A percentile compares a stretch with the other conserved stretches of the same genome.
phyloP scores from a whole-genome alignment of 1,139 yeast genomes.

The Yamadazyma pseudoaaseri region DNA sequence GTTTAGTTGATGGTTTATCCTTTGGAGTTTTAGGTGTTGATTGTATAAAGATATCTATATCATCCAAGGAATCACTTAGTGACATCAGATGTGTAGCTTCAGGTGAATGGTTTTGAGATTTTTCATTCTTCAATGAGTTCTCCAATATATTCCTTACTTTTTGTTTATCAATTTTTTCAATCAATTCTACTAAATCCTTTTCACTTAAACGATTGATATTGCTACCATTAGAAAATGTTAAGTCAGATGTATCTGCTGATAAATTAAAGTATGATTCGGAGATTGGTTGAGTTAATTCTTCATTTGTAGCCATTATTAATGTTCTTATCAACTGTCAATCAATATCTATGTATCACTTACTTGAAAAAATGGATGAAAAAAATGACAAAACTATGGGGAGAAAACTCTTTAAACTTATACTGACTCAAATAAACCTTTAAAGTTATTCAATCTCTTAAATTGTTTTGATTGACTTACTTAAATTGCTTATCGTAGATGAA shows the following conservation, averaged over 20 bases:
- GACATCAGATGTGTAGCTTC: neutral
- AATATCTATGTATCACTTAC: too few species aligned
- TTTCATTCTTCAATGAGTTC: neutral
- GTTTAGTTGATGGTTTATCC: constrained; percentile 6
- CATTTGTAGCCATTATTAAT: constrained; percentile 6
- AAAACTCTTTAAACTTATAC: too few species aligned
- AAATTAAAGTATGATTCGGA: constrained; percentile 31
- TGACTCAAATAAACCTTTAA: too few species aligned
- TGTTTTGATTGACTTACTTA: too few species aligned
- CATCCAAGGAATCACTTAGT: constrained; percentile 4
- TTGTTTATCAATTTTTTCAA: constrained; percentile 6
- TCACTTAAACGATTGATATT: constrained; percentile 14
- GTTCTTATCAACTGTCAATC: too few species aligned
- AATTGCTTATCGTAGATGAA: too few species aligned
- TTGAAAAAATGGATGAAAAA: too few species aligned
- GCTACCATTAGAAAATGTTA: constrained; percentile 2
- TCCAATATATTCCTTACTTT: constrained; percentile 2
- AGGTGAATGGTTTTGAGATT: neutral
- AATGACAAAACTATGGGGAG: too few species aligned
- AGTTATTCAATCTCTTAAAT: too few species aligned
- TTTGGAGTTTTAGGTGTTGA: constrained; percentile 27
- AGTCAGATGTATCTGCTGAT: constrained; percentile 23
- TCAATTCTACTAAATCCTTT: constrained; percentile 8
- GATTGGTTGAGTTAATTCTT: constrained; percentile 24
- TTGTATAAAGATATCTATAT: constrained; percentile 16